phyloP scores from a whole-genome alignment of 2,329 filamentous ascomycete species.

The Harringtonia lauricola region DNA sequence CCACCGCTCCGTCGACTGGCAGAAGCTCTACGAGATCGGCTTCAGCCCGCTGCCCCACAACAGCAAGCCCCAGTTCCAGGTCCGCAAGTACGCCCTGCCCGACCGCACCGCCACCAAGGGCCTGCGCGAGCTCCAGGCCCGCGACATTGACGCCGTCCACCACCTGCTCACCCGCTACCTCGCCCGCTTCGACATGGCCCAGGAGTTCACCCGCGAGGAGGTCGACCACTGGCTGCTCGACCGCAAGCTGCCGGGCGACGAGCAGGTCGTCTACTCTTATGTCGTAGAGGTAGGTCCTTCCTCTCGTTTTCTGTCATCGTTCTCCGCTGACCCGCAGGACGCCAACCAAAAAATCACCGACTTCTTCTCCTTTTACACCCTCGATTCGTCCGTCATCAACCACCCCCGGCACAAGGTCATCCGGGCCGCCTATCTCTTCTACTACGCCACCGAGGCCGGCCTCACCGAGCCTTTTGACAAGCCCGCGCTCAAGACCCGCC shows the following conservation, averaged over 20 bases:
- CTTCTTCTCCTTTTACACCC: constrained; percentile 93
- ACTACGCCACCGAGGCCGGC: constrained; percentile 80
- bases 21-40: constrained; percentile 87
- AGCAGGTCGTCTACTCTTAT: constrained; percentile 88
- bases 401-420: constrained; percentile 68
- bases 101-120: constrained; percentile 61
- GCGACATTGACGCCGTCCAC: constrained; percentile 67
- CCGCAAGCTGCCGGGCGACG: constrained; percentile 48
- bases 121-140: constrained; percentile 66
- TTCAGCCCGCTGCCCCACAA: constrained; percentile 80
- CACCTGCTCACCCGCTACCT: constrained; percentile 69
- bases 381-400: constrained; percentile 86
- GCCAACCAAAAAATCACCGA: constrained; percentile 77
- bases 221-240: constrained; percentile 81
- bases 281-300: constrained; percentile 59
- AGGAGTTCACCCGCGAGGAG: constrained; percentile 70
- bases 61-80: constrained; percentile 77
- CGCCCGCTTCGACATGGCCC: constrained; percentile 70
- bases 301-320: background rate
- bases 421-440: constrained; percentile 90
- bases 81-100: constrained; percentile 76
- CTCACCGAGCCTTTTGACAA: constrained; percentile 46
- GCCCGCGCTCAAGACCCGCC: constrained; percentile 58
- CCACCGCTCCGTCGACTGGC: constrained; percentile 88
- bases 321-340: constrained; percentile 22